A percentile compares a stretch with the other conserved stretches of the same genome.
Conservation (phyloP, 2,329 filamentous ascomycete genomes). For the Alternaria sp. region DNA sequence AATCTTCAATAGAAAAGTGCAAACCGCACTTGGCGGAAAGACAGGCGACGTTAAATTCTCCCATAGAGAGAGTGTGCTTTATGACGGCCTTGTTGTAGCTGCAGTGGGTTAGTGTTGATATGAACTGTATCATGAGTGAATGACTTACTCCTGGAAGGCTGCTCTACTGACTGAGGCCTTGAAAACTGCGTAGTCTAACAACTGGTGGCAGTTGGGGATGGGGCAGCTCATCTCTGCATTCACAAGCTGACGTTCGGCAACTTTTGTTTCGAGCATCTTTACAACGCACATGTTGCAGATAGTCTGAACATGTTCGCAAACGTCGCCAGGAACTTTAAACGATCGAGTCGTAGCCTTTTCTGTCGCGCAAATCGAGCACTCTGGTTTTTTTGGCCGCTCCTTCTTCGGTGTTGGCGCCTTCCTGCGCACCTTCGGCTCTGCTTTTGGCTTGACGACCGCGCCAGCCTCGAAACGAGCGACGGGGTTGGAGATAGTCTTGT, state of each 20-base stretch:
- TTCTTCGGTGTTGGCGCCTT: conserved; percentile 10
- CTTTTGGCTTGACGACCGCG: conserved; percentile 6
- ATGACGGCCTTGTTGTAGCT: conserved; percentile 37
- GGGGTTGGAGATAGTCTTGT: not conserved
- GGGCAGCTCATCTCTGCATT: conserved; percentile 29
- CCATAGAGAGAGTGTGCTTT: conserved; percentile 23
- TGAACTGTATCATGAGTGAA: no score
- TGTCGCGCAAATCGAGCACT: conserved; percentile 33
- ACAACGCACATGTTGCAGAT: conserved; percentile 34
- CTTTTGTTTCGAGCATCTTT: conserved; percentile 31
- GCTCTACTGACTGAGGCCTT: conserved; percentile 20
- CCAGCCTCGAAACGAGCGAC: conserved; percentile 15
- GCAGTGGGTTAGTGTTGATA: conserved; percentile 9
- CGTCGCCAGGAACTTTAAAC: conserved; percentile 21
- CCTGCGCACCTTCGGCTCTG: conserved; percentile 11
- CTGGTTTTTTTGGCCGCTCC: conserved; percentile 19
- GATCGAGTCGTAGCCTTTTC: conserved; percentile 15
- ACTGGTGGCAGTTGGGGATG: conserved; percentile 23
- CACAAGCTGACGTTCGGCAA: conserved; percentile 21
- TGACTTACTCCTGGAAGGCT: conserved; percentile 28
- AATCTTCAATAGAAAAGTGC: conserved; percentile 38
- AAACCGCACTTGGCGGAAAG: conserved; percentile 30
- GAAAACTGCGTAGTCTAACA: conserved; percentile 20
- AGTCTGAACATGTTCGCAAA: conserved; percentile 32
- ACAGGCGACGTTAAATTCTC: conserved; percentile 29